These are phyloP conservation scores for Cladophialophora bantiana DNA, from an alignment of 2,329 filamentous ascomycete species.

Conservation along the genomic window DNA sequence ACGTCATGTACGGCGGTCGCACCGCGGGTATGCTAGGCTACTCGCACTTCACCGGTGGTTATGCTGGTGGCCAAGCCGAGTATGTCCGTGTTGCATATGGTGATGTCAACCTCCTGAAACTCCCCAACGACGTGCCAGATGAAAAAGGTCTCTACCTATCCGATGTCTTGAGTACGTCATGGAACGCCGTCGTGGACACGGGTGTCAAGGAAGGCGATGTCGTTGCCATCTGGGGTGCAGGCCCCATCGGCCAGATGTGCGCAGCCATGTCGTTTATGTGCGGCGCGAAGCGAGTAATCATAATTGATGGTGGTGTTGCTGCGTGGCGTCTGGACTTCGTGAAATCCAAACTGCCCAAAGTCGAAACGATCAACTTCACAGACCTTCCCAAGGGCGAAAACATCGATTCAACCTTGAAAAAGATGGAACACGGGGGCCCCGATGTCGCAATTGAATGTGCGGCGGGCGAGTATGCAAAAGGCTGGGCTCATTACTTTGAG, in stretches of 20 bases:
- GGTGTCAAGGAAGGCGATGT: constrained; percentile 77
- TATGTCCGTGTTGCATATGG: constrained; percentile 82
- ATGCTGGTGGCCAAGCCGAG: constrained; percentile 86
- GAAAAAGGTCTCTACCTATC: constrained; percentile 84
- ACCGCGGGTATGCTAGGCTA: constrained; percentile 79
- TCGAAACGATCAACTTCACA: constrained; percentile 74
- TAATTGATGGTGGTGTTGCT: constrained; percentile 74
- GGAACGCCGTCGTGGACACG: constrained; percentile 83
- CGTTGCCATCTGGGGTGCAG: constrained; percentile 86
- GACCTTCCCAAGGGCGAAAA: constrained; percentile 67
- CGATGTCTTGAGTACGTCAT: constrained; percentile 80
- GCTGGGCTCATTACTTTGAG: constrained; percentile 68
- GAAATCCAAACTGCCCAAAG: constrained; percentile 67
- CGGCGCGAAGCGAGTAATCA: constrained; percentile 76
- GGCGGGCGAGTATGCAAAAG: constrained; percentile 68
- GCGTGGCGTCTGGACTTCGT: constrained; percentile 72
- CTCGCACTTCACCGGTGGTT: constrained; percentile 80
- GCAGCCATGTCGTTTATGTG: constrained; percentile 72
- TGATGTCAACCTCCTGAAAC: constrained; percentile 79
- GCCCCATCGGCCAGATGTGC: constrained; percentile 82
- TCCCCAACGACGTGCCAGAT: constrained; percentile 80
- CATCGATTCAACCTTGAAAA: constrained; percentile 75
- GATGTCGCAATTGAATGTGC: constrained; percentile 76
- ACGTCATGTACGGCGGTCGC: constrained; percentile 78
- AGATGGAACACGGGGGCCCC: constrained; percentile 75